Base-by-base conservation (phyloP, 2,329 filamentous ascomycete genomes). In the Magnaporthales sp. region DNA sequence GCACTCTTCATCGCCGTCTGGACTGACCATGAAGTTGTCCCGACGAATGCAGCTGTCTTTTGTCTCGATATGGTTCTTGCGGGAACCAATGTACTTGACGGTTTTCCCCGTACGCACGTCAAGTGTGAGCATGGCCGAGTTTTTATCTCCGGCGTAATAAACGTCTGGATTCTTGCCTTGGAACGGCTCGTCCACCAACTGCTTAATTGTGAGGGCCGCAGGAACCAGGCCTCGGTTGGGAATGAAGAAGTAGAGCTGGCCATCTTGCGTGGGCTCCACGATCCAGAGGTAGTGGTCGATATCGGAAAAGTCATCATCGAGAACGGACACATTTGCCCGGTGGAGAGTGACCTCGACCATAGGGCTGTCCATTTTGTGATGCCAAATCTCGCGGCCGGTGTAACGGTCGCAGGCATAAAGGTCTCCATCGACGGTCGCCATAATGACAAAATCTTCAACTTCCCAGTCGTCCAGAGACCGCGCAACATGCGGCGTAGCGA, bases 401-500 rank as follows among this genome's bases (percentile, higher is more conserved):
- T 89, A 91, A 74, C 95, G 88, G 81, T 97, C 92, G 78, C 89
- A 89, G 77, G 94, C 93, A 81, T 97, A 91, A 74, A 98, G 87
- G 77, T 92, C 91, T 84, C 95, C 95, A 84, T 98, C 93, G 87
- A 98, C 91, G 86, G 95, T 98, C 91, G 95, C 94, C 91, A 99
- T 85, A 84, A 99, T 92, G 82, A 98, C 91, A 87, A 97, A 96
- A 84, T 98, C 93, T 91, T 98, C 94, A 82, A 97, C 93, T 91
- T 97, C 92, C 94, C 94, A 98, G 83, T 97, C 94, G 87, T 93
- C 90, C 86, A 98, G 85, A 85, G 90, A 96, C 88, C 94, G 93
- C 93, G 93, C 94, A 90, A 85, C 84, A 77, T 91, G 90, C 89
- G 89, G 91, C 91, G 91, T 89, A 83, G 90, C 86, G 79, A 91